Evolutionary conservation across 2,329 filamentous ascomycete genomes (phyloP).

Genomic region (Colletotrichum sojae): DNA sequence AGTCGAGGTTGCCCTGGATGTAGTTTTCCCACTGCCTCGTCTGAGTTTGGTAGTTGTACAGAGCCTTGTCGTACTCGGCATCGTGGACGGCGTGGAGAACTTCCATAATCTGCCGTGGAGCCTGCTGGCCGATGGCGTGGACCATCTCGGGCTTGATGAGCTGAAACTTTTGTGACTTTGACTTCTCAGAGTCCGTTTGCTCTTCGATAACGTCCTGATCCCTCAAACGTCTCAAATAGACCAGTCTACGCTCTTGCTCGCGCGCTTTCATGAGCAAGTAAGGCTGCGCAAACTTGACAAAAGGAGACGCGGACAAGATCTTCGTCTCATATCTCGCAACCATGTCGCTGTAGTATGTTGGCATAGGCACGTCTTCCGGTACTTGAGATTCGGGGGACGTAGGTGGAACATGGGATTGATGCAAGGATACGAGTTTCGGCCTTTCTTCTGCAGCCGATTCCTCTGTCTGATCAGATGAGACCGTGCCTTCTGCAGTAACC

Average conservation of each 20-base stretch:
- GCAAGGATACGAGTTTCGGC: constrained; percentile 52
- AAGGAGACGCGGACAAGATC: constrained; percentile 93
- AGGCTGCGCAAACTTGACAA: constrained; percentile 94
- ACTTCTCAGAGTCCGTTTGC: constrained; percentile 71
- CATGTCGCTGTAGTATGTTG: constrained; percentile 95
- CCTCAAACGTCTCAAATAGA: constrained; percentile 85
- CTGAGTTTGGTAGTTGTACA: constrained; percentile 94
- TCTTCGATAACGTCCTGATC: constrained; percentile 79
- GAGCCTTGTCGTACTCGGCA: constrained; percentile 94
- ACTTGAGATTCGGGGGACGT: constrained; percentile 69
- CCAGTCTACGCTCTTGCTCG: constrained; percentile 88
- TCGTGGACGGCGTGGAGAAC: constrained; percentile 95
- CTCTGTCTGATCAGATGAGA: constrained; percentile 46
- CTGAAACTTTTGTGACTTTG: constrained; percentile 81
- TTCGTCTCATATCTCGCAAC: constrained; percentile 94
- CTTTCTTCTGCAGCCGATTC: constrained; percentile 44
- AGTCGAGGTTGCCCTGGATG: constrained; percentile 86
- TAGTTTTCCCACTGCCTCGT: constrained; percentile 97
- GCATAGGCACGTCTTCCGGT: constrained; percentile 85
- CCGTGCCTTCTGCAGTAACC: constrained; percentile 46
- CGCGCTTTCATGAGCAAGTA: constrained; percentile 93
- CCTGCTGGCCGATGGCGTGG: constrained; percentile 83
- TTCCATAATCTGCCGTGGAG: constrained; percentile 90
- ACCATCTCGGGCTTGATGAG: constrained; percentile 97
- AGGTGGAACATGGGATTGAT: constrained; percentile 59